These are phyloP conservation scores for Trichoderma endophyticum DNA, from an alignment of 2,329 filamentous ascomycete species.

Conservation along the genomic window DNA sequence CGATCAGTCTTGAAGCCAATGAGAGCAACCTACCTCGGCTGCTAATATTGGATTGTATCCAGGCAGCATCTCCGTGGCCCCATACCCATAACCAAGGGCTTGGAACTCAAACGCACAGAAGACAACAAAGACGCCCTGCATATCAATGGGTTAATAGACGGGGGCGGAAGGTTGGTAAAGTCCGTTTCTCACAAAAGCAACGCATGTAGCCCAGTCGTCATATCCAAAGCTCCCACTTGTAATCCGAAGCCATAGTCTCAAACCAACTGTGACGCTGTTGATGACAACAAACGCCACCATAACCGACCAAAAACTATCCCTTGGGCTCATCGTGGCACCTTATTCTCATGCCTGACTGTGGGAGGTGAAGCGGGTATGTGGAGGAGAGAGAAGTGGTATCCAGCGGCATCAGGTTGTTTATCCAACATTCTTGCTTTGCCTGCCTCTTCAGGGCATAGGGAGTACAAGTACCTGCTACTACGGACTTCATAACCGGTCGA, in stretches of 20 bases:
- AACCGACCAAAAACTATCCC: not conserved
- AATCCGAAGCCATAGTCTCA: not conserved
- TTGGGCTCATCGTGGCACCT: not conserved
- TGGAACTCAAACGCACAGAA: constrained; percentile 4
- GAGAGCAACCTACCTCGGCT: not conserved
- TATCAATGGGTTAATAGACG: not conserved
- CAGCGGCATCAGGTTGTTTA: not conserved
- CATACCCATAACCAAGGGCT: not conserved
- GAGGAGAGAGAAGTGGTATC: not conserved
- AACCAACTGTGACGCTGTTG: not conserved
- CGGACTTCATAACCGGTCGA: not conserved
- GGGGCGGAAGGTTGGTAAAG: not conserved
- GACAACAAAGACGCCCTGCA: not conserved
- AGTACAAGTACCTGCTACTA: not conserved
- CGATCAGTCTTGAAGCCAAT: not conserved
- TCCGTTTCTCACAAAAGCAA: not conserved
- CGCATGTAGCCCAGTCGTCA: constrained; percentile 1
- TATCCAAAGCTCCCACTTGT: not conserved
- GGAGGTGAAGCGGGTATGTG: not conserved
- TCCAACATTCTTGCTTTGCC: not conserved
- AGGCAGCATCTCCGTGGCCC: not conserved
- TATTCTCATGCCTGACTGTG: not conserved
- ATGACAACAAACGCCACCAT: not conserved
- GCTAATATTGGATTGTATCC: not conserved
- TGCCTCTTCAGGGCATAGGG: not conserved